Base-by-base conservation (phyloP, 2,329 filamentous ascomycete genomes). In the Colletotrichum nymphaeae region DNA sequence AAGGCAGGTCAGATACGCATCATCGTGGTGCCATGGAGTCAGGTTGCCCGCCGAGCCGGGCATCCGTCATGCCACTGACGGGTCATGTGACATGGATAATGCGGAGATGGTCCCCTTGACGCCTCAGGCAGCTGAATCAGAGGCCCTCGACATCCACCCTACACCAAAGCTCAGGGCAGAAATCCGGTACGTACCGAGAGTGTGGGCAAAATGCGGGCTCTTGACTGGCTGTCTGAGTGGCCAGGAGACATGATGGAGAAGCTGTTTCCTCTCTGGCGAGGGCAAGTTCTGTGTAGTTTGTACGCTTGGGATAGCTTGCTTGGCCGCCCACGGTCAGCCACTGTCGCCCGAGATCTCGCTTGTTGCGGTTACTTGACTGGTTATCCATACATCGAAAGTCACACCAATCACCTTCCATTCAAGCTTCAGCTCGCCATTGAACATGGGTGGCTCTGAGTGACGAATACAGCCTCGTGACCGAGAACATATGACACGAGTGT, bases 401-500 rank as follows among this genome's bases (percentile, higher is more conserved):
- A 46, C 57, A 58, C 57, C 64, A 72, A 62, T 68, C 49, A 49
- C 24, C 32, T 11, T 56, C 26, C 32, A 60, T 42, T 19, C 16
- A 42, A 19, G 37, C 37, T 42, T n/a, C 63, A 24, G 22, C 9
- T 37, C 22, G 22, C 22, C 11, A 24, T 16, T 24, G 56, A 26
- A 22, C 55, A 28, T 52, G 69, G 65, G 32, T 35, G 30, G 69
- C 22, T 63, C 63, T 42, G 52, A 19, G 59, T 64, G 66, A 73
- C 59, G 53, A 60, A 60, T 69, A 63, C 66, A 59, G 66, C 32
- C 70, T 73, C 70, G 70, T 70, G 70, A 56, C 70, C 53, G 19
- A 26, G 57, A 26, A 56, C 63, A 49, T 57, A 49, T 53, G 63
- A 62, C 46, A 60, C 69, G 49, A 49, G 49, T 52, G 56, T 57